phyloP scores from a whole-genome alignment of 2,329 filamentous ascomycete genomes.

The Botrytis tulipae region DNA sequence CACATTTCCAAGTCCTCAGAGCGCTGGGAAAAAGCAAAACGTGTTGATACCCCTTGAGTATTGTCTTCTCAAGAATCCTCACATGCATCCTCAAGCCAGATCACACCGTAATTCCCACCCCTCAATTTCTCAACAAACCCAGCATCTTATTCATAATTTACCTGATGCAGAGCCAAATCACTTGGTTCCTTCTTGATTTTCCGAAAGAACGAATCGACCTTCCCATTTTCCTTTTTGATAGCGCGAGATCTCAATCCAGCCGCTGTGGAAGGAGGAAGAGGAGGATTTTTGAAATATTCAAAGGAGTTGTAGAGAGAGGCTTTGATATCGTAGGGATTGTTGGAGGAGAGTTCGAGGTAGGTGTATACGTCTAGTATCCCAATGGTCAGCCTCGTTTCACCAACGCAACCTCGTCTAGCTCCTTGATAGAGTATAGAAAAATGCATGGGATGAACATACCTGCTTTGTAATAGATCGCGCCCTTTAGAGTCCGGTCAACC shows the following conservation, averaged over 20 bases:
- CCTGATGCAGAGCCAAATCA: background rate
- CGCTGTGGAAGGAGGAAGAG: background rate
- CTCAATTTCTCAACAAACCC: background rate
- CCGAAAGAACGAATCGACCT: background rate
- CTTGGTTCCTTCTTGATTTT: constrained; percentile 5
- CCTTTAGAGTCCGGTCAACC: constrained; percentile 45
- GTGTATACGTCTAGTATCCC: constrained; percentile 60
- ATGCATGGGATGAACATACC: constrained; percentile 28
- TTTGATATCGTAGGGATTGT: constrained; percentile 61
- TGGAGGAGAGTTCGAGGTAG: constrained; percentile 58
- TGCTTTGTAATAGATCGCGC: constrained; percentile 70
- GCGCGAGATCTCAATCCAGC: background rate
- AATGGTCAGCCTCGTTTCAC: background rate
- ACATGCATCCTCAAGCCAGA: background rate
- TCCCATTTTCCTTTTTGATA: background rate
- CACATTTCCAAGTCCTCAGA: background rate
- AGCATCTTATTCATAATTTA: background rate
- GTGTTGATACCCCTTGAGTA: background rate
- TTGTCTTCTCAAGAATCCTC: background rate
- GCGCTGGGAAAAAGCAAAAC: background rate
- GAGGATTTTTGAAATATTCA: constrained; percentile 37
- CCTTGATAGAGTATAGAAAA: background rate
- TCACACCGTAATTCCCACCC: background rate
- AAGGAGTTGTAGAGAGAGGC: constrained; percentile 55
- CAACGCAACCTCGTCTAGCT: background rate